Base-by-base conservation (phyloP, 1,284 basidiomycete species). In the Ceratobasidium sp. region DNA sequence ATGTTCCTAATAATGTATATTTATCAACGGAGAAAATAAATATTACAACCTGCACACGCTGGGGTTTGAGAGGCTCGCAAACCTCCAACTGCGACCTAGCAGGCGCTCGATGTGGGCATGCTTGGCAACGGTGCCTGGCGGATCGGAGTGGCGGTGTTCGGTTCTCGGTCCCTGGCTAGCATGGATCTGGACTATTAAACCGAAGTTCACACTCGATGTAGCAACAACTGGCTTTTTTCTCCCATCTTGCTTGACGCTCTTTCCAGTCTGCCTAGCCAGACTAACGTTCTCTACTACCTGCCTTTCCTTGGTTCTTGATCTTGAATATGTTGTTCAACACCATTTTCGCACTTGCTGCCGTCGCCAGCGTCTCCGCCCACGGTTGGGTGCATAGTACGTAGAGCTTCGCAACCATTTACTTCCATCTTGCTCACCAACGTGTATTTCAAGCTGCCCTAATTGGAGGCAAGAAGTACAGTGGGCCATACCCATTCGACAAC, bases 381-480 rank as follows among this genome's bases (percentile, higher is more conserved):
- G 64, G 64, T 14, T 69, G 21, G 21, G 36, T 69, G 39, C 2
- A 8, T 8, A 30, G 64, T 69, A n/a, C 3, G 64, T 57, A 21
- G n/a, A 36, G 12, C 50, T 14, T 26, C 14, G 28, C 45, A 14
- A 9, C 16, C 23, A 10, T 26, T 9, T 28, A 10, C 10, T 23
- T 52, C 10, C 14, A 4, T 26, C 14, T 39, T 39, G 36, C 14
- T 28, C 4, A 21, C 4, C n/a, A 39, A 6, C 36, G 14, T 46
- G 4, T 61, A 10, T 32, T 45, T 36, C 45, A 9, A 59, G 50
- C 14, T 8, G n/a, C 92, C 58, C 80, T 81, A 61, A 85, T 91
- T 74, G 86, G 88, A 60, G 87, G 87, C 69, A 85, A 83, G 74
- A 75, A 76, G 4, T 91, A 83, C 81, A 73, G 76, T 50, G 90